Evolutionary conservation across 192 early-diverging fungal genomes (phyloP), one percentile per base, ranked within the genome.

Genomic region (Spinellus fusiger): DNA sequence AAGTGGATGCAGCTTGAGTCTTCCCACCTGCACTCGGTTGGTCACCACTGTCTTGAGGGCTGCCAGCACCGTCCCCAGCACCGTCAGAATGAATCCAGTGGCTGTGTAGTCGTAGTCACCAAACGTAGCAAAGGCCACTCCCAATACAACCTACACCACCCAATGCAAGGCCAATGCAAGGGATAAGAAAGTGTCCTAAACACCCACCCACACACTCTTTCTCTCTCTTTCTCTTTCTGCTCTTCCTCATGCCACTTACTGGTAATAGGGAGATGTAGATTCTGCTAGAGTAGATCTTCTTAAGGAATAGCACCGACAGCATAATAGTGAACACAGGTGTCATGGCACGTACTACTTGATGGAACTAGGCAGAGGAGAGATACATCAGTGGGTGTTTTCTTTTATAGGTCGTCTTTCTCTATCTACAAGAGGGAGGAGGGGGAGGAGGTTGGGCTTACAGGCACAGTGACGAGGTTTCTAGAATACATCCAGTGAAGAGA

Each of bases 1-100:
- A 12, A 95, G 47, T 5, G 93, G 89, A 50, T 88, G 82, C 4
- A 93, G 84, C 50, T 89, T 86, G 28, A 93, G 81, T 23, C 79
- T 69, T 46, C 93, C 92, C 13, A 89, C 86, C 49, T 87, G 83
- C 6, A 95, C 80, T 0, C 75, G 71, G 71, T 95, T 93, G 3
- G 93, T 95, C 8, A 85, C 82, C 7, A 93, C 85, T 2, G 89
- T 91, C 72, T 95, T 95, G 26, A 82, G 46, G 0, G 93, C 86
- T 0, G 89, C 86, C 53, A 95, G 69, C 2, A 92, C 58, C 0
- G 86, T 86, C 32, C 93, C 93, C 0, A 92, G 55, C 0, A 93
- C 76, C 0, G 93, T 95, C 37, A 92, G 59, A 28, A 92, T 59
- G 55, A 93, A 84, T 1, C 92, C 91, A 32, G 84, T 59, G 35